Evolutionary conservation across 306 rosid genomes (phyloP).

Genomic region (Pueraria montana): DNA sequence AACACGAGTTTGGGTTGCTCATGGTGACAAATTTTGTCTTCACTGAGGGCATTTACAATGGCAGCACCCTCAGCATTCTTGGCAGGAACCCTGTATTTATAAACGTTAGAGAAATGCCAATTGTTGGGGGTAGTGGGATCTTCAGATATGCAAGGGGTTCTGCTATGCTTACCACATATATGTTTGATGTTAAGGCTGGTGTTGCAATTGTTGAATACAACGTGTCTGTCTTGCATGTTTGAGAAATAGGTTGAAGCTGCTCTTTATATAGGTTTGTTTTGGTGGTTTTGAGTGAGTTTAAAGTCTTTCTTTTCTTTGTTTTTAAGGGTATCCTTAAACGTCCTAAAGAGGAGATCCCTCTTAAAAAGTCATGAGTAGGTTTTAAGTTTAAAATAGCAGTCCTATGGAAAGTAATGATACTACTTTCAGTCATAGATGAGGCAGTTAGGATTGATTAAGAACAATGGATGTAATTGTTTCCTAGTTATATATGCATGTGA

Average conservation of each 20-base stretch:
- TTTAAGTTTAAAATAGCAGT: background rate
- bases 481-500: background rate
- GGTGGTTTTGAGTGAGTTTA: background rate
- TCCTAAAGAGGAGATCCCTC: background rate
- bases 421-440: too few species aligned
- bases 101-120: conserved; percentile 53
- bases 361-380: background rate
- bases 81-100: conserved; percentile 50
- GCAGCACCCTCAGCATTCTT: conserved; percentile 52
- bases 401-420: background rate
- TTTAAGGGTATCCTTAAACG: too few species aligned
- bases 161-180: conserved; percentile 48
- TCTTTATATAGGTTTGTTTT: background rate
- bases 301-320: too few species aligned
- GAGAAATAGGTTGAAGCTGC: background rate
- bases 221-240: conserved; percentile 29
- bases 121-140: conserved; percentile 55
- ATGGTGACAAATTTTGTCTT: conserved; percentile 54
- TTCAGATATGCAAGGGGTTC: conserved; percentile 55
- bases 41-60: conserved; percentile 43
- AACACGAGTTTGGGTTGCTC: conserved; percentile 48
- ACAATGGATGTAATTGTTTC: too few species aligned
- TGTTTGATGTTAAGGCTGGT: conserved; percentile 29
- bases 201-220: conserved; percentile 55
- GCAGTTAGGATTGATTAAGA: too few species aligned